Percentiles rank a stretch among this genome's conserved stretches.
These are phyloP conservation scores for Epithele typhae DNA, from an alignment of 768 basidiomycete species.

Conservation along the genomic window DNA sequence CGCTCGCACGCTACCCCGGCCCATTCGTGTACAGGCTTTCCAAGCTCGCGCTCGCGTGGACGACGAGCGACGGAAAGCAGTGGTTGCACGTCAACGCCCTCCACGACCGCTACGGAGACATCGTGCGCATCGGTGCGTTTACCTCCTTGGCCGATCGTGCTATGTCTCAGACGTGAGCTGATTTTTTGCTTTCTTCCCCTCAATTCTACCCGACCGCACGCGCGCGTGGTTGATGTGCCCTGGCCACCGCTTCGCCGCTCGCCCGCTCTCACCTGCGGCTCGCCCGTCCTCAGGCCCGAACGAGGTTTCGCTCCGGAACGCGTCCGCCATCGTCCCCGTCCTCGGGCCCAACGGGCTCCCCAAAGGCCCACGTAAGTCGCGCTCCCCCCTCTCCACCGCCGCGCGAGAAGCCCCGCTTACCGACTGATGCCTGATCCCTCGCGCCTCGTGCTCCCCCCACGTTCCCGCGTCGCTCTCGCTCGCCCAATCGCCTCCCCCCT, in stretches of 20 bases:
- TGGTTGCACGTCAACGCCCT: conserved; percentile 7
- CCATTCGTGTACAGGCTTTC: conserved; percentile 11
- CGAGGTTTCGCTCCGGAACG: conserved; percentile 37
- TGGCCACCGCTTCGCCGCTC: too few relatives aligned
- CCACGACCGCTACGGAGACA: conserved; percentile 13
- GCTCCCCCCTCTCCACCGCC: conserved; percentile 15
- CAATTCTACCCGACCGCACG: too few relatives aligned
- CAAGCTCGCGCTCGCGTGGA: background rate
- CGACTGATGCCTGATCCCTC: too few relatives aligned
- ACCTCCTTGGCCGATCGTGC: too few relatives aligned
- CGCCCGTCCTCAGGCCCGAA: conserved; percentile 49
- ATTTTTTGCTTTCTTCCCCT: too few relatives aligned
- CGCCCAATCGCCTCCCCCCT: too few relatives aligned
- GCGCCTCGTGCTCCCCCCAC: too few relatives aligned
- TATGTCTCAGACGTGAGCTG: too few relatives aligned
- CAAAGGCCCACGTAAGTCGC: conserved; percentile 34
- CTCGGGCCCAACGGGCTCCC: conserved; percentile 30
- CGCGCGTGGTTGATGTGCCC: too few relatives aligned
- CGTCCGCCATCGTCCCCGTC: conserved; percentile 27
- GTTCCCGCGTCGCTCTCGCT: too few relatives aligned
- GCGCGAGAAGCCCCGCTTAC: background rate
- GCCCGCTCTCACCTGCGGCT: too few relatives aligned
- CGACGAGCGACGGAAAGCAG: background rate
- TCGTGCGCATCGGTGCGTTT: conserved; percentile 14
- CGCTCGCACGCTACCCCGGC: conserved; percentile 7